These are phyloP conservation scores for Aspergillus campestris DNA, from an alignment of 495 filamentous ascomycete species.

Conservation along the genomic window DNA sequence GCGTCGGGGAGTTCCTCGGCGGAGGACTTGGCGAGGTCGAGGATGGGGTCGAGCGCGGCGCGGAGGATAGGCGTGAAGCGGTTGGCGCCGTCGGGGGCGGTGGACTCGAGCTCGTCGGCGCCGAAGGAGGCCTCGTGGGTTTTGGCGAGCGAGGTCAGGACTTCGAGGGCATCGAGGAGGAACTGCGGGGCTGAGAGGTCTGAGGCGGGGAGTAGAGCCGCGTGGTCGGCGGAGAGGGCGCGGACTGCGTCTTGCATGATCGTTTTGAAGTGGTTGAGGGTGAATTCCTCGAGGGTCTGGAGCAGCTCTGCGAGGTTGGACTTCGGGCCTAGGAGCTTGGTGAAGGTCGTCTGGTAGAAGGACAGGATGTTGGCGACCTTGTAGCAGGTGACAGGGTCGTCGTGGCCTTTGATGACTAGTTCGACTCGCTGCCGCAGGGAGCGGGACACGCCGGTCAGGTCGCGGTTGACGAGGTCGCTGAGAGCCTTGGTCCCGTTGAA, in stretches of 20 bases:
- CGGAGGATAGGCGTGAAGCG: slow-evolving; percentile 67
- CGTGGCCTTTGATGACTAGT: slow-evolving; percentile 85
- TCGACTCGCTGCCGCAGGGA: slow-evolving; percentile 76
- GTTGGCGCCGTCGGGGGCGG: slow-evolving; percentile 19
- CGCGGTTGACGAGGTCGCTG: slow-evolving; percentile 80
- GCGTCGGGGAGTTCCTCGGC: slow-evolving; percentile 50
- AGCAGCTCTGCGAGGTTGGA: slow-evolving; percentile 66
- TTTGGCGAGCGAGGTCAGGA: slow-evolving; percentile 65
- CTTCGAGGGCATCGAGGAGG: slow-evolving; percentile 69
- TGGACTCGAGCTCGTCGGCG: slow-evolving; percentile 43
- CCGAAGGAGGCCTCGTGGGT: slow-evolving; percentile 76
- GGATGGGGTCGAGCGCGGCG: slow-evolving; percentile 80
- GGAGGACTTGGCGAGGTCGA: slow-evolving; percentile 63
- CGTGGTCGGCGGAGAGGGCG: slow-evolving; percentile 61
- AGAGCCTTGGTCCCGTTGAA: slow-evolving; percentile 82
- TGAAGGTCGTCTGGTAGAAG: slow-evolving; percentile 84
- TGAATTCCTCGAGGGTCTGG: slow-evolving; percentile 59
- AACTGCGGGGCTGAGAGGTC: slow-evolving; percentile 79
- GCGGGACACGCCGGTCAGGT: slow-evolving; percentile 68
- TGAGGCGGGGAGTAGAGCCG: slow-evolving; percentile 37
- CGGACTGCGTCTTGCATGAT: slow-evolving; percentile 70
- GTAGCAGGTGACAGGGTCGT: slow-evolving; percentile 81
- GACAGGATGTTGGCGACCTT: slow-evolving; percentile 78
- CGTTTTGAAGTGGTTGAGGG: slow-evolving; percentile 72
- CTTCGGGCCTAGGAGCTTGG: slow-evolving; percentile 61